phyloP scores from a whole-genome alignment of 768 basidiomycete species.

The Hortiboletus flavorubellus region DNA sequence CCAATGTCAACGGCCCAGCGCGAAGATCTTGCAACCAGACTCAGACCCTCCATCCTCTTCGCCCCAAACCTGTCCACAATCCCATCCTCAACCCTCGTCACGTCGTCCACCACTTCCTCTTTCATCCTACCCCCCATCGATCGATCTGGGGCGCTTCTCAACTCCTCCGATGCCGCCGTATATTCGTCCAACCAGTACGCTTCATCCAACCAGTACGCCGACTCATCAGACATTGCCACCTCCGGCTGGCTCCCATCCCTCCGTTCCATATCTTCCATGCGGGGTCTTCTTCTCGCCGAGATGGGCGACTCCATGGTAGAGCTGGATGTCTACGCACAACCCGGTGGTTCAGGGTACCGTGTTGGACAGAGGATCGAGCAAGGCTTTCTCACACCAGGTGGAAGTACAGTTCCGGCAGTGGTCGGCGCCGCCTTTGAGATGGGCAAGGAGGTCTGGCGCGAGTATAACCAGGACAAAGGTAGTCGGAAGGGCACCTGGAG shows the following conservation, averaged over 20 bases:
- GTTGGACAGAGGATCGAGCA: conserved; percentile 40
- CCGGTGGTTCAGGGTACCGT: conserved; percentile 36
- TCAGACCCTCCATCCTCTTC: conserved; percentile 17
- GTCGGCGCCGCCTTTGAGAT: conserved; percentile 12
- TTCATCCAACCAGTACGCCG: conserved; percentile 1
- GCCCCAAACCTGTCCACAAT: conserved; percentile 26
- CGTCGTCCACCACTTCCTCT: conserved; percentile 25
- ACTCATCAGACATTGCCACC: background rate
- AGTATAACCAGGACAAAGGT: conserved; percentile 3
- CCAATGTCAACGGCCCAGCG: conserved; percentile 12
- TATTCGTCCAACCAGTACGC: background rate
- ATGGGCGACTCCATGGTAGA: conserved; percentile 46
- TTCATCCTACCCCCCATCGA: conserved; percentile 17
- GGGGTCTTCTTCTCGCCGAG: conserved; percentile 46
- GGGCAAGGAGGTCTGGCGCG: conserved; percentile 24
- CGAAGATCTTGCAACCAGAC: conserved; percentile 2
- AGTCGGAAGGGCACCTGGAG: conserved; percentile 17
- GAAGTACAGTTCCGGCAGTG: conserved; percentile 16
- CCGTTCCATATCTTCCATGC: conserved; percentile 41
- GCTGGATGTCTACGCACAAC: conserved; percentile 35
- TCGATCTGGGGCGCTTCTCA: conserved; percentile 12
- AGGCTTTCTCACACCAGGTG: conserved; percentile 31
- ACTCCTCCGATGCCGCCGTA: conserved; percentile 22
- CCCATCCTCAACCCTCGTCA: conserved; percentile 23
- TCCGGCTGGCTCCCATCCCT: conserved; percentile 25